Evolutionary conservation across 73 alveolate species (phyloP).

Genomic region (Breviolum minutum): DNA sequence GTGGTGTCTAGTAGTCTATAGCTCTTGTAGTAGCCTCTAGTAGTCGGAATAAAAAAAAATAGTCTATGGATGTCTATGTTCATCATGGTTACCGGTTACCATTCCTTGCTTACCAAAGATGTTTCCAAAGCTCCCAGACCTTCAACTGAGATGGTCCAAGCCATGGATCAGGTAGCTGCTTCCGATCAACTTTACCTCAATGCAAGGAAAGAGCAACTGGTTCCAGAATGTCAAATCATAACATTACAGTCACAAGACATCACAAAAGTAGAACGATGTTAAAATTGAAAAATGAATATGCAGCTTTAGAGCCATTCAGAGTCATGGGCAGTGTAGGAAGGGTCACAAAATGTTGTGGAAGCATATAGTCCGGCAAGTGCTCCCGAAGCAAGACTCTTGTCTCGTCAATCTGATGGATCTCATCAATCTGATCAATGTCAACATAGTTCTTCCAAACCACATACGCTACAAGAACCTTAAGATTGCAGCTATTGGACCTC

Average conservation of each 20-base stretch:
- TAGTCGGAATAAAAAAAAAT: too few relatives aligned
- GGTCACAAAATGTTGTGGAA: constrained; percentile 20
- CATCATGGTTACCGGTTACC: neutral
- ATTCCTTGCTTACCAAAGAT: too few relatives aligned
- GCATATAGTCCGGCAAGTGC: constrained; percentile 75
- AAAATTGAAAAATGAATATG: neutral
- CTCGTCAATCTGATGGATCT: neutral
- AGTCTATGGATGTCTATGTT: too few relatives aligned
- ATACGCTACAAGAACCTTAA: constrained; percentile 49
- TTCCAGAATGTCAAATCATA: neutral
- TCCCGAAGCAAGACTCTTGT: neutral
- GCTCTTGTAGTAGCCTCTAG: too few relatives aligned
- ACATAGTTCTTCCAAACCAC: neutral
- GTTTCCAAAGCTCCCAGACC: too few relatives aligned
- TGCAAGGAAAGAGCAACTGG: neutral
- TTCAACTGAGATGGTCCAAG: too few relatives aligned
- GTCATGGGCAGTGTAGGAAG: constrained; percentile 3
- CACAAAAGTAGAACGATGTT: neutral
- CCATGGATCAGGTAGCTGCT: constrained; percentile 78
- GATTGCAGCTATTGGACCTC: neutral
- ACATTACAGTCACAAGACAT: neutral
- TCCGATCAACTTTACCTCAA: constrained; percentile 69
- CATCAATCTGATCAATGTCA: neutral
- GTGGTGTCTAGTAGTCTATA: too few relatives aligned
- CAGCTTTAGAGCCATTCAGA: constrained; percentile 16